phyloP scores from a whole-genome alignment of 345 rosid genomes.

The Citrus maxima region DNA sequence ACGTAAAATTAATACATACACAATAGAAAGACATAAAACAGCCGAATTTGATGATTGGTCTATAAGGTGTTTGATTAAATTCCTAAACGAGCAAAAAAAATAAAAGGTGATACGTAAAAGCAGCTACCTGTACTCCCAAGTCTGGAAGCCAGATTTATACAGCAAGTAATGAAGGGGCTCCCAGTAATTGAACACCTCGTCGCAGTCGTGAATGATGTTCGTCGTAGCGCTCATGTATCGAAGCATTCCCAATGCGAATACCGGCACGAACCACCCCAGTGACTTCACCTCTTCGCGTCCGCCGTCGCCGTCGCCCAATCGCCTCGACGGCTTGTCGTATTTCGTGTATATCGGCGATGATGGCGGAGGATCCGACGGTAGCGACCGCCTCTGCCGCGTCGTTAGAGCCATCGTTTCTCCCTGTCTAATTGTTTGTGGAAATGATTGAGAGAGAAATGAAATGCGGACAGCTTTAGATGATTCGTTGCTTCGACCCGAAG shows the following conservation, averaged over 20 bases:
- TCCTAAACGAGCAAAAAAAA: neutral
- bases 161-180: constrained; percentile 96
- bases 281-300: constrained; percentile 35
- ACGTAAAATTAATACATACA: too few relatives aligned
- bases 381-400: constrained; percentile 69
- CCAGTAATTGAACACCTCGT: constrained; percentile 99
- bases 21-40: too few relatives aligned
- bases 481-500: constrained; percentile 6
- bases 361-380: constrained; percentile 40
- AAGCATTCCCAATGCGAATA: constrained; percentile 65
- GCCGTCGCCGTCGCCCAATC: constrained; percentile 32
- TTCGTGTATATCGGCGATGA: constrained; percentile 49
- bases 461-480: neutral
- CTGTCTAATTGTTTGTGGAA: neutral
- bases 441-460: neutral
- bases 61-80: too few relatives aligned
- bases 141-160: constrained; percentile 89
- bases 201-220: constrained; percentile 97
- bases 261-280: constrained; percentile 71
- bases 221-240: constrained; percentile 97
- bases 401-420: constrained; percentile 43
- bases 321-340: constrained; percentile 45
- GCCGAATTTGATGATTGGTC: too few relatives aligned
- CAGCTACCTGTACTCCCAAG: constrained; percentile 91
- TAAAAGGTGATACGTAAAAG: neutral